Base-by-base conservation (phyloP, 768 basidiomycete genomes). In the Leccinellum albellum region DNA sequence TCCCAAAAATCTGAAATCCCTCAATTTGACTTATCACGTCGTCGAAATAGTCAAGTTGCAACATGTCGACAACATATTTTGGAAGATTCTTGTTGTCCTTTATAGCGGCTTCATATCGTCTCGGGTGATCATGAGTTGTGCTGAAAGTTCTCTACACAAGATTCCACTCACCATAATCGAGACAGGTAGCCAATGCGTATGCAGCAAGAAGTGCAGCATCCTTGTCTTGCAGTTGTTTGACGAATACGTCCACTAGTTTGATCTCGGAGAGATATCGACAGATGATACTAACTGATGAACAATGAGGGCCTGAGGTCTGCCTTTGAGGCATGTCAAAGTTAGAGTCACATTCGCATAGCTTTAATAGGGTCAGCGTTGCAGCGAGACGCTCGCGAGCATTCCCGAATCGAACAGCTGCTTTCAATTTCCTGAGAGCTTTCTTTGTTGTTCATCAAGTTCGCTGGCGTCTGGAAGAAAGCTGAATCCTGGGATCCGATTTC, bases 321-420 rank as follows among this genome's bases (percentile, higher is more conserved):
- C 23, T 21, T 23, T 23, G 44, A 45, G 23, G 23, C n/a, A n/a
- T 4, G 4, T 40, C 37, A 5, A 33, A 35, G 7, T 4, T 13
- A 24, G 3, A 50, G 60, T 31, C 6, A 68, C 67, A 61, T 20
- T 67, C 61, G 46, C 59, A 62, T n/a, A 68, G 52, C 21, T 62
- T 65, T 33, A 69, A 3, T 21, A 69, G 17, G 2, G 67, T 67
- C 51, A 70, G 31, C 6, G 68, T 70, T 6, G 68, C 61, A 29
- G 65, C 61, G 2, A 58, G 61, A 12, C 67, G 67, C 24, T 61
- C 65, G 20, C 50, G 56, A 17, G 50, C 28, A 29, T 54, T 54
- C 8, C 53, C 47, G 0, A 20, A 48, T 32, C 50, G 35, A 40
- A 53, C 33, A 6, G 56, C 60, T 0, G 2, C 23, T 24, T 50